Percentiles rank a stretch among this genome's conserved stretches.
Evolutionary conservation across 108 stramenopile genomes (phyloP).

Genomic region (Schizochytrium sp.): DNA sequence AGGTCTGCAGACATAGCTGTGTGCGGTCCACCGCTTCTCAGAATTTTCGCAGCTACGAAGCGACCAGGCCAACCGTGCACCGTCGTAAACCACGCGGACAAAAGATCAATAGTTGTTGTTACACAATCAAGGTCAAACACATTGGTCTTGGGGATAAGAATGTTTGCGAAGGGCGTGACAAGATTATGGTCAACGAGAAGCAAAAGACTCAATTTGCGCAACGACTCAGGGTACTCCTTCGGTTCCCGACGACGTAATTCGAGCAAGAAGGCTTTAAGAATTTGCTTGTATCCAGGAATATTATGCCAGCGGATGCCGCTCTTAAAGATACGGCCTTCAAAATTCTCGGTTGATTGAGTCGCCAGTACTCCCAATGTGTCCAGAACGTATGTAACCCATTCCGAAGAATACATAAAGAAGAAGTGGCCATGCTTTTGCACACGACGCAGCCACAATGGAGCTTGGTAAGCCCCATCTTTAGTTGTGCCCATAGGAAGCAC

Average conservation of each 20-base stretch:
- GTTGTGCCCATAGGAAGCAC: constrained; percentile 24
- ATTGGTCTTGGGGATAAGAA: constrained; percentile 43
- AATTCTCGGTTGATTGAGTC: constrained; percentile 54
- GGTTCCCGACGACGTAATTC: constrained; percentile 45
- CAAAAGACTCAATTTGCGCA: constrained; percentile 23
- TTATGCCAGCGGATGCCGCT: constrained; percentile 60
- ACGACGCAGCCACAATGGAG: constrained; percentile 58
- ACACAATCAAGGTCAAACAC: constrained; percentile 45
- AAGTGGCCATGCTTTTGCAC: constrained; percentile 59
- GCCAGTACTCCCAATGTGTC: constrained; percentile 46
- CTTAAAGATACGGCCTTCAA: constrained; percentile 44
- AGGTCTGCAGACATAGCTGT: constrained; percentile 24
- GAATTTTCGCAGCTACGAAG: constrained; percentile 33
- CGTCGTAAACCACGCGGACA: constrained; percentile 45
- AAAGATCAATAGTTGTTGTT: constrained; percentile 32
- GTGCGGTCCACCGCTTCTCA: constrained; percentile 15
- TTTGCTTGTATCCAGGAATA: constrained; percentile 53
- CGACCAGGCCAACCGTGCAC: constrained; percentile 49
- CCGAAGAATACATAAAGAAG: constrained; percentile 37
- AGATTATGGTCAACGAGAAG: constrained; percentile 32
- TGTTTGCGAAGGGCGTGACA: constrained; percentile 26
- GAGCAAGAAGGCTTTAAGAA: constrained; percentile 51
- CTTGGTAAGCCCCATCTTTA: constrained; percentile 14
- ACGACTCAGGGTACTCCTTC: constrained; percentile 35
- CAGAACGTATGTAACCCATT: constrained; percentile 57